Evolutionary conservation across 345 rosid genomes (phyloP), one percentile per base, ranked within the genome.

Genomic region (Excoecaria agallocha): DNA sequence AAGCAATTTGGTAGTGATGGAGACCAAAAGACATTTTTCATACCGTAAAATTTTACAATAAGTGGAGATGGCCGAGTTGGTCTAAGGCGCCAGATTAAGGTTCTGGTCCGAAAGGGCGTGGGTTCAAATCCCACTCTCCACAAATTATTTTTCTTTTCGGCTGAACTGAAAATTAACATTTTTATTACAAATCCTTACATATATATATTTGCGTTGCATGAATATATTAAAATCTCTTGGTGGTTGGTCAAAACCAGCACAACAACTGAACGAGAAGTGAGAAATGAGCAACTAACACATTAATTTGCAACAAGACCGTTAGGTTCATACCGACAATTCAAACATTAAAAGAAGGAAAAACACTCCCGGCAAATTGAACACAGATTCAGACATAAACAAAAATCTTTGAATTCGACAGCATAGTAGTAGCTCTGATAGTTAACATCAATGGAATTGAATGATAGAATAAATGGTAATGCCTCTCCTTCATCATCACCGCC

Each of bases 51-150:
- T 30, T 30, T 30, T 30, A 30, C 1, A 30, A 30, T 30, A 30
- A 30, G 30, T 30, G 48, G 90, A 85, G 87, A 89, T 90, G 98
- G 98, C 94, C 93, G 98, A 92, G 98, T 94, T 91, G 96, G 98
- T 91, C 92, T 85, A 89, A 93, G 97, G 96, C 93, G 94, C 97
- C 91, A 91, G 94, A 90, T 93, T 93, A 90, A 90, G 99, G 98
- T 93, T 90, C 91, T 90, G 90, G 99, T 91, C 97, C 93, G 93
- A 89, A 88, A 89, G 92, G 97, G 91, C 98, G 93, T 90, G 97
- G 97, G 97, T 93, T 91, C 92, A 87, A 96, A 89, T 89, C 93
- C 91, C 93, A 93, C 92, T 90, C 88, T 91, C 95, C 79, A 94
- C 97, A 90, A 6, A 8, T n/a, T n/a, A 6, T 66, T 43, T 30